Conservation (phyloP, 2,329 filamentous ascomycete genomes). For the Trichophyton mentagrophytes region DNA sequence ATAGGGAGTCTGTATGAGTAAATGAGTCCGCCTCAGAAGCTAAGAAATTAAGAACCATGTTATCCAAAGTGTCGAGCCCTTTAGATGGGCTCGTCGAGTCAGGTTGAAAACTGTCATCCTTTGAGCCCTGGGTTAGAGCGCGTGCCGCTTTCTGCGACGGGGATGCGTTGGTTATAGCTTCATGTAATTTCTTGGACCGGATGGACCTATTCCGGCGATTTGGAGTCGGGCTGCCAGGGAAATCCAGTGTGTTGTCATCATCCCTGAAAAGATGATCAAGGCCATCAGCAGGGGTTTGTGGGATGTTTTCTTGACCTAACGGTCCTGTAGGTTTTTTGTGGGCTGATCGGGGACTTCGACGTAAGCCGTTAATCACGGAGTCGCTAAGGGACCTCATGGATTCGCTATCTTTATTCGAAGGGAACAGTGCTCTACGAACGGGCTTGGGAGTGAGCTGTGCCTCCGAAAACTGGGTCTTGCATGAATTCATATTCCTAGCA, state of each 20-base stretch:
- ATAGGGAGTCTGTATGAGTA: slow-evolving; percentile 19
- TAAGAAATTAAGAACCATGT: slow-evolving; percentile 29
- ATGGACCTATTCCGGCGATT: slow-evolving; percentile 24
- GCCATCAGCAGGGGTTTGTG: slow-evolving; percentile 37
- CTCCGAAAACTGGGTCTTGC: slow-evolving; percentile 32
- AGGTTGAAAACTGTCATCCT: slow-evolving; percentile 12
- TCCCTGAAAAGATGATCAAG: slow-evolving; percentile 57
- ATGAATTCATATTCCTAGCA: slow-evolving; percentile 37
- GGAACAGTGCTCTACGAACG: slow-evolving; percentile 34
- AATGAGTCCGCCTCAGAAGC: slow-evolving; percentile 20
- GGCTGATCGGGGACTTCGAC: slow-evolving; percentile 28
- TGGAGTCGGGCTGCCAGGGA: slow-evolving; percentile 42
- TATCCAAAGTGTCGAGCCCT: slow-evolving; percentile 22
- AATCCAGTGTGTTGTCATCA: slow-evolving; percentile 38
- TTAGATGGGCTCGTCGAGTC: slow-evolving; percentile 17
- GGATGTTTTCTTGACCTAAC: slow-evolving; percentile 47
- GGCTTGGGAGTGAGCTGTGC: slow-evolving; percentile 45
- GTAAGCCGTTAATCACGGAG: slow-evolving; percentile 38
- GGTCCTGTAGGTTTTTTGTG: slow-evolving; percentile 27
- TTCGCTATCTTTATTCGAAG: slow-evolving; percentile 25
- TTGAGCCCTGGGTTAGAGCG: not conserved
- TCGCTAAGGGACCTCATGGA: slow-evolving; percentile 27
- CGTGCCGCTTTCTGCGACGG: not conserved
- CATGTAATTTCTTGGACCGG: not conserved
- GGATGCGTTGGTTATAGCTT: not conserved